Base-by-base conservation (phyloP, 306 rosid genomes). In the Urtica urens region DNA sequence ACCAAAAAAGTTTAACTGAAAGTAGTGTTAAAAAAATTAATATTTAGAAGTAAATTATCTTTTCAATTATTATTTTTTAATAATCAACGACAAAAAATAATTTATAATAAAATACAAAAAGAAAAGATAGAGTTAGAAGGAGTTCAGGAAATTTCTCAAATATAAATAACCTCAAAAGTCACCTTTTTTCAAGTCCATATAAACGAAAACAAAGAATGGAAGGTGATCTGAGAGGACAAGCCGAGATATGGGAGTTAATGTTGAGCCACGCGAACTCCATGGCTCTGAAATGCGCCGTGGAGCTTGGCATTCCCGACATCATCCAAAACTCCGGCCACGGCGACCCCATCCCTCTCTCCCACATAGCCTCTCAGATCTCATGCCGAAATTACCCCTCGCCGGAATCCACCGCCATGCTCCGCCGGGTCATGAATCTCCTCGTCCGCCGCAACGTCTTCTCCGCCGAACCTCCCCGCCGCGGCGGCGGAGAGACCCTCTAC, bases 271-370 rank as follows among this genome's bases (percentile, higher is more conserved):
- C 58, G 1, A 76, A 74, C 28, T 57, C 70, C 17, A 65, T 65
- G 76, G 76, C 70, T 8, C 38, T 69, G 46, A 74, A 57, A 61
- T 57, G 64, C 35, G 76, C 67, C 1, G 70, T 69, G 26, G 63
- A 74, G 53, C 76, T 74, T 13, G 60, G 49, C 20, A 48, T 74
- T 12, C 46, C 76, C n/a, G 76, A 74, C 11, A 65, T 74, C 45
- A 65, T 69, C 22, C n/a, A n/a, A n/a, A 23, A 69, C 43, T 57
- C 50, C 15, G n/a, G n/a, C n/a, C 67, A 74, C 13, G 38, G 25
- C 24, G 35, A 37, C 16, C 72, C 69, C 1, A 43, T 61, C 13
- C 23, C 66, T 12, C 17, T 74, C 34, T 21, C 39, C 20, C 64
- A 69, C 16, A 61, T 74, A 13, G 46, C 43, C 25, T 34, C 76